Evolutionary conservation across 73 alveolate genomes (phyloP).

Genomic region (Paramecium primaurelia): DNA sequence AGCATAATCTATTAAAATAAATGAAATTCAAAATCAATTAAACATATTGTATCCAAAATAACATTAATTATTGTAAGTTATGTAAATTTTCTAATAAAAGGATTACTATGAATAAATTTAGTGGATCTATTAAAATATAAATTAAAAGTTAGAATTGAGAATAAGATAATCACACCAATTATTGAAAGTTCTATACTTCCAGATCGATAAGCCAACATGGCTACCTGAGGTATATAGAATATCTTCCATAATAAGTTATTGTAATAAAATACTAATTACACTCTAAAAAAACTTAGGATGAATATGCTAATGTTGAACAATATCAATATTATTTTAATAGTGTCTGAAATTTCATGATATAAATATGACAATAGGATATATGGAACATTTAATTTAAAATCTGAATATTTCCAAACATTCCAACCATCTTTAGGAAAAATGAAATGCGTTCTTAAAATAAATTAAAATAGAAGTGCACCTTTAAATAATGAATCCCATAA

Average conservation of each 20-base stretch:
- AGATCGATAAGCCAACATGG: not conserved
- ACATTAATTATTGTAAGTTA: not conserved
- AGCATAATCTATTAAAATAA: not conserved
- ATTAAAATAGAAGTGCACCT: slow-evolving; percentile 10
- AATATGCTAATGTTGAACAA: not conserved
- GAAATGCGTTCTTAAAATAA: not conserved
- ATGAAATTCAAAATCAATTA: not conserved
- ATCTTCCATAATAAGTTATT: not conserved
- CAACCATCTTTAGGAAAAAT: slow-evolving; percentile 5
- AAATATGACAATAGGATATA: not conserved
- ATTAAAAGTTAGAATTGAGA: not conserved
- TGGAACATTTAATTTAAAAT: not conserved
- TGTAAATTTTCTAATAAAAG: not conserved
- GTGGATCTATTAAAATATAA: not conserved
- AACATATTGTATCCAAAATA: not conserved
- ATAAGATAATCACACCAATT: not conserved
- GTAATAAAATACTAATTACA: not conserved
- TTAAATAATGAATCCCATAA: not conserved
- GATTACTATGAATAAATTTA: not conserved
- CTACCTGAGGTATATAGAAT: not conserved
- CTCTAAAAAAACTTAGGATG: not conserved
- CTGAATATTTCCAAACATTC: slow-evolving; percentile 16
- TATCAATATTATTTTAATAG: not conserved
- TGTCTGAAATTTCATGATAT: not conserved
- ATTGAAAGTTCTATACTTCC: not conserved